A percentile compares a stretch with the other conserved stretches of the same genome.
These are phyloP conservation scores for Sphagnurus paluster DNA, from an alignment of 1,284 basidiomycete species.

Conservation along the genomic window DNA sequence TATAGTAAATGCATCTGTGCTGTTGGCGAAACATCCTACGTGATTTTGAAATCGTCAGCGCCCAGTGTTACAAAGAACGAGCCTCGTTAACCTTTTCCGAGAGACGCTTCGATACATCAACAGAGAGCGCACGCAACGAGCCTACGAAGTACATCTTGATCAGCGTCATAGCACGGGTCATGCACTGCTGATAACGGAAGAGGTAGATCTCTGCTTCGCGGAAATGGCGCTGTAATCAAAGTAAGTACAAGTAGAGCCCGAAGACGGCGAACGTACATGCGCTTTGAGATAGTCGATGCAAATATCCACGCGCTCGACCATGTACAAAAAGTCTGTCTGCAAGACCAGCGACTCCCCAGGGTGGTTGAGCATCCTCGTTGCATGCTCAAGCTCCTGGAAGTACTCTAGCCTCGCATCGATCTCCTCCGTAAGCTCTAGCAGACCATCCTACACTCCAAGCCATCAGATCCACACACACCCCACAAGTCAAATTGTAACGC, in stretches of 20 bases:
- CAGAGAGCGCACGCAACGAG: slow-evolving; percentile 70
- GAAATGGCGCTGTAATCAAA: slow-evolving; percentile 70
- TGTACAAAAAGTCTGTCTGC: slow-evolving; percentile 86
- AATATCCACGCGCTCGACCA: slow-evolving; percentile 91
- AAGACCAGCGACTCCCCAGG: slow-evolving; percentile 89
- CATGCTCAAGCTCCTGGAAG: slow-evolving; percentile 89
- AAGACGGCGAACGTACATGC: slow-evolving; percentile 63
- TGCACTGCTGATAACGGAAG: slow-evolving; percentile 92
- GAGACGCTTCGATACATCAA: slow-evolving; percentile 73
- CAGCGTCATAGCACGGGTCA: slow-evolving; percentile 93
- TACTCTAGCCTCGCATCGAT: slow-evolving; percentile 81
- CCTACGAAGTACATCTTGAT: slow-evolving; percentile 94
- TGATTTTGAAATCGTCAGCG: slow-evolving; percentile 1
- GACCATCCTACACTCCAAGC: slow-evolving; percentile 55
- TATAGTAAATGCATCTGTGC: slow-evolving; percentile 86
- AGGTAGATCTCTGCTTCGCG: slow-evolving; percentile 90
- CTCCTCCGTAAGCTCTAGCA: slow-evolving; percentile 77
- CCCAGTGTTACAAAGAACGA: background rate
- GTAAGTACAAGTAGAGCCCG: slow-evolving; percentile 3
- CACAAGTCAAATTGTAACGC: slow-evolving; percentile 18
- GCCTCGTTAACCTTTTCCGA: slow-evolving; percentile 63
- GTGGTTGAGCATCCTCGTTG: slow-evolving; percentile 88
- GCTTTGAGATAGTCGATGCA: slow-evolving; percentile 86
- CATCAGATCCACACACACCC: background rate
- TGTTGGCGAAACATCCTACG: slow-evolving; percentile 76